phyloP scores from a whole-genome alignment of 805 yeast genomes.

The Metschnikowia bowlesiae region DNA sequence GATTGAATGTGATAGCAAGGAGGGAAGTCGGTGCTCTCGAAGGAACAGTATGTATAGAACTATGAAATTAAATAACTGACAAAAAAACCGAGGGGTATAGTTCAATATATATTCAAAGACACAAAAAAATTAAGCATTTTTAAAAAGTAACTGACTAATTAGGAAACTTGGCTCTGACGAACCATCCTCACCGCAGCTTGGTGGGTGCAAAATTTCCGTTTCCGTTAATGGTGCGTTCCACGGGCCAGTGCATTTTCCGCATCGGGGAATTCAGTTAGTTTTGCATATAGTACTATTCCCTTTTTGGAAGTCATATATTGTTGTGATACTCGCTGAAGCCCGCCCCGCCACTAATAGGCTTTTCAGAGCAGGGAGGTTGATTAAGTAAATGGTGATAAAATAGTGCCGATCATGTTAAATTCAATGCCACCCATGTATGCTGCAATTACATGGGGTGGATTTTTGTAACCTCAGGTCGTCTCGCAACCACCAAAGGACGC shows the following conservation, averaged over 20 bases:
- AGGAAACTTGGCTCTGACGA: slow-evolving; percentile 1
- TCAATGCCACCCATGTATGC: too few relatives aligned
- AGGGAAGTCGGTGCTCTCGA: not conserved
- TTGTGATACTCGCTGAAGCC: not conserved
- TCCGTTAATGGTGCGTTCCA: slow-evolving; percentile 7
- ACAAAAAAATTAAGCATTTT: not conserved
- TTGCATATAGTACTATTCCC: not conserved
- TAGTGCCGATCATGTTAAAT: too few relatives aligned
- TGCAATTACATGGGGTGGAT: too few relatives aligned
- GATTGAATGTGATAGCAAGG: not conserved
- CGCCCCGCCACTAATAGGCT: not conserved
- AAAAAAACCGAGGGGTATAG: not conserved
- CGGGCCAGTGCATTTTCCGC: not conserved
- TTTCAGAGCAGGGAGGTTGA: not conserved
- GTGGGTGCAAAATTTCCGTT: slow-evolving; percentile 12
- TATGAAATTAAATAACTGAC: not conserved
- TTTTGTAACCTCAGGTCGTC: not conserved
- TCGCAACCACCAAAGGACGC: not conserved
- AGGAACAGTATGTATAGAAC: not conserved
- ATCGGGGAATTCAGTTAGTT: slow-evolving; percentile 2
- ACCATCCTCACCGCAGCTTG: not conserved
- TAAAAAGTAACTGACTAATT: not conserved
- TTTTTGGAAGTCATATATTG: not conserved
- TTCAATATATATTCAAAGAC: not conserved
- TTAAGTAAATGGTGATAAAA: too few relatives aligned